phyloP scores from a whole-genome alignment of 352 stramenopile species.

The Globisporangium abappressorium region DNA sequence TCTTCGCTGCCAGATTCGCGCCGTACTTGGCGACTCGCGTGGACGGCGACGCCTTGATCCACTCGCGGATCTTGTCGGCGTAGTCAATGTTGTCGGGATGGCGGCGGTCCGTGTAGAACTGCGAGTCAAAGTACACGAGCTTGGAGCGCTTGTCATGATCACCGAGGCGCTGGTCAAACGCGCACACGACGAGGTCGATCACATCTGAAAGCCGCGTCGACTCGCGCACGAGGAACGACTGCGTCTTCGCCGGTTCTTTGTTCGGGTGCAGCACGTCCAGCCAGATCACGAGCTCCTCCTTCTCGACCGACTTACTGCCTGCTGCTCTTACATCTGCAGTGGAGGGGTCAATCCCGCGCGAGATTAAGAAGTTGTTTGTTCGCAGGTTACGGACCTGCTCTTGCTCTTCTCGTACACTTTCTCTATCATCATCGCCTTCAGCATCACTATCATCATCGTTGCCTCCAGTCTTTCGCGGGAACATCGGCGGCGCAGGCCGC shows the following conservation, averaged over 20 bases:
- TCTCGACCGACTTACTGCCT: neutral
- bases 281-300: constrained; percentile 59
- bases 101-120: constrained; percentile 62
- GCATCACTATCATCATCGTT: neutral
- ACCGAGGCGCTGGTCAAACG: constrained; percentile 56
- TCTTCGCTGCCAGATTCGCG: constrained; percentile 10
- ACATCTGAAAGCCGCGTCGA: constrained; percentile 53
- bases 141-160: constrained; percentile 39
- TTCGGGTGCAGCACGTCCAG: constrained; percentile 71
- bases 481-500: constrained; percentile 18
- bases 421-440: neutral
- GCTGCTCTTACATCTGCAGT: neutral
- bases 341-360: neutral
- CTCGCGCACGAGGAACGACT: constrained; percentile 70
- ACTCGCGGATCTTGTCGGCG: constrained; percentile 46
- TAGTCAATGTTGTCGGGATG: constrained; percentile 42
- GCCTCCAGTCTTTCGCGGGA: neutral
- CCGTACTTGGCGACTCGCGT: constrained; percentile 29
- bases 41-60: constrained; percentile 42
- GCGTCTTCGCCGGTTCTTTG: constrained; percentile 59
- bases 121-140: constrained; percentile 56
- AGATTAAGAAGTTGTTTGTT: constrained; percentile 14
- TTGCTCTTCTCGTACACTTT: constrained; percentile 2
- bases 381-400: constrained; percentile 16
- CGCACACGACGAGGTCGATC: constrained; percentile 61